A percentile compares a stretch with the other conserved stretches of the same genome.
Evolutionary conservation across 1,284 basidiomycete genomes (phyloP).

Genomic region (Flammula alnicola): DNA sequence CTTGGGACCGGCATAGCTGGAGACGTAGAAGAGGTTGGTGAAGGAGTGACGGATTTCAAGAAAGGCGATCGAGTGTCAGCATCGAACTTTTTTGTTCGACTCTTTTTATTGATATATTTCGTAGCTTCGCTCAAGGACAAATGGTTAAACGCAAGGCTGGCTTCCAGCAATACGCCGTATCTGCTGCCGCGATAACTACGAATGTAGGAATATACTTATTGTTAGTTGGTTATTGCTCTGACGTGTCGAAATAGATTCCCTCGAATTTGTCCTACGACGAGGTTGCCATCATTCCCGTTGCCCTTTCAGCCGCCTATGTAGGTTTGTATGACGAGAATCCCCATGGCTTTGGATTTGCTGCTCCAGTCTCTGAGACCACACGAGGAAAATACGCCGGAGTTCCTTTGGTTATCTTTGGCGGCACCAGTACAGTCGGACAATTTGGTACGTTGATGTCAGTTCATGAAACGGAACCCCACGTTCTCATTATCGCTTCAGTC

Average conservation of each 20-base stretch:
- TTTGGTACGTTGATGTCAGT: conserved; percentile 30
- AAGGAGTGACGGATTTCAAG: conserved; percentile 27
- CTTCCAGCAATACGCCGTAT: conserved; percentile 53
- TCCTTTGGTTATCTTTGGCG: conserved; percentile 43
- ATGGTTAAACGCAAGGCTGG: conserved; percentile 21
- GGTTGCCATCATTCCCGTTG: conserved; percentile 37
- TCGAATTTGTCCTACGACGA: conserved; percentile 46
- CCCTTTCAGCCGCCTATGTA: conserved; percentile 40
- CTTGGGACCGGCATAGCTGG: conserved; percentile 43
- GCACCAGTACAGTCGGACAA: conserved; percentile 41
- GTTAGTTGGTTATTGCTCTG: neutral
- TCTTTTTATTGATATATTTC: neutral
- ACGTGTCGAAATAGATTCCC: conserved; percentile 32
- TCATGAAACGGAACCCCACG: neutral
- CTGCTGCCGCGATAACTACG: conserved; percentile 25
- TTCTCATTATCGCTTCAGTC: neutral
- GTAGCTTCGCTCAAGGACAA: conserved; percentile 10
- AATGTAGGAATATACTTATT: neutral
- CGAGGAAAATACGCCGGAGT: conserved; percentile 39
- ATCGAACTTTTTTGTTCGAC: neutral
- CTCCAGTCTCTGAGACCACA: conserved; percentile 35
- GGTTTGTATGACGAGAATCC: conserved; percentile 39
- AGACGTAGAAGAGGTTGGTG: conserved; percentile 32
- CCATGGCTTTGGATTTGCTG: conserved; percentile 32
- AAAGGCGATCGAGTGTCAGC: conserved; percentile 33